Evolutionary conservation across 768 basidiomycete genomes (phyloP).

Genomic region (Lactarius sanguifluus): DNA sequence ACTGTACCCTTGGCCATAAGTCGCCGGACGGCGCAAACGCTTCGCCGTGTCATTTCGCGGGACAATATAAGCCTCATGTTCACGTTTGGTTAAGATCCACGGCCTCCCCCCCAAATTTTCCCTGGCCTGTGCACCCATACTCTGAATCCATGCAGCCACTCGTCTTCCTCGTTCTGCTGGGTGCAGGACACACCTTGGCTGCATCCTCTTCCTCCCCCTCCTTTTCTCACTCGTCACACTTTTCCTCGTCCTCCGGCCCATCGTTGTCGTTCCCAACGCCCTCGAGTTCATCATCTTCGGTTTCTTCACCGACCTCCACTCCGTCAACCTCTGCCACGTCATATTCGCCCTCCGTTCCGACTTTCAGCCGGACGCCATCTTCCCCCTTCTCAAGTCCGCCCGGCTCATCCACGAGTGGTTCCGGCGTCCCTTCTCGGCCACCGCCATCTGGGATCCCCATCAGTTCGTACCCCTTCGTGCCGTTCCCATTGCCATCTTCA

Average conservation of each 20-base stretch:
- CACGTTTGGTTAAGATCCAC: background rate
- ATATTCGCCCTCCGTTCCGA: background rate
- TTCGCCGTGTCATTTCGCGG: background rate
- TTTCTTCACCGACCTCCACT: background rate
- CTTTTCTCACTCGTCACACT: background rate
- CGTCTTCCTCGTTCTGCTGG: slow-evolving; percentile 10
- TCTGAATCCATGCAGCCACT: background rate
- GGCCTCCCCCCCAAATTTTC: background rate
- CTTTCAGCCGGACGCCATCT: slow-evolving; percentile 6
- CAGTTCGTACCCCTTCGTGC: slow-evolving; percentile 19
- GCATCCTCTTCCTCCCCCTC: background rate
- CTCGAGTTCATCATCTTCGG: slow-evolving; percentile 10
- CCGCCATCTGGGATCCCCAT: slow-evolving; percentile 17
- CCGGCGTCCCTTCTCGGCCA: slow-evolving; percentile 7
- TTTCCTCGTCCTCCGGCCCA: background rate
- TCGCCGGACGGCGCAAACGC: background rate
- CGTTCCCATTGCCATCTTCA: slow-evolving; percentile 38
- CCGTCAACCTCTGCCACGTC: background rate
- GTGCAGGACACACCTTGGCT: slow-evolving; percentile 9
- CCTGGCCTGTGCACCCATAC: background rate
- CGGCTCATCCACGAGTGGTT: slow-evolving; percentile 5
- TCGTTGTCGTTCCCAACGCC: background rate
- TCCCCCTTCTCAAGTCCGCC: slow-evolving; percentile 13
- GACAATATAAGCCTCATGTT: background rate
- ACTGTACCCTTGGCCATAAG: background rate